These are phyloP conservation scores for Botrytis porri DNA, from an alignment of 2,329 filamentous ascomycete genomes.

Conservation along the genomic window DNA sequence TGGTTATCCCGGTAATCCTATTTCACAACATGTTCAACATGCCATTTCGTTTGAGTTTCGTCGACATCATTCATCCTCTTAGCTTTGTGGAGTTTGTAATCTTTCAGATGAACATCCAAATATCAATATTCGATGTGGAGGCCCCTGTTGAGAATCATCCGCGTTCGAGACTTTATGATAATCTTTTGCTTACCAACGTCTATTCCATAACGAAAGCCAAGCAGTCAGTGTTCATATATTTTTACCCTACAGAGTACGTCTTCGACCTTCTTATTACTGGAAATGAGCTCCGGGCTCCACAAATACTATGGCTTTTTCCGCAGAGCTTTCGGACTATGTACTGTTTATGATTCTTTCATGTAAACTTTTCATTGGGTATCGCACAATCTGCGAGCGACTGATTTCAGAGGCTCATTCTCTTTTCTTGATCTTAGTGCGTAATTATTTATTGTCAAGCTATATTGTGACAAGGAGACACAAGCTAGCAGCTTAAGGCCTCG, in stretches of 20 bases:
- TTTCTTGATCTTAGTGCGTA: background rate
- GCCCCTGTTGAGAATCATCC: background rate
- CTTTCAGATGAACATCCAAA: background rate
- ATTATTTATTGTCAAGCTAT: background rate
- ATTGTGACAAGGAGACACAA: background rate
- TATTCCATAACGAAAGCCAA: background rate
- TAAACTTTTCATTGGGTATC: background rate
- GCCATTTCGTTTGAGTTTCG: background rate
- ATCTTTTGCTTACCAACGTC: background rate
- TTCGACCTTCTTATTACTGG: background rate
- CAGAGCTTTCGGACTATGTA: background rate
- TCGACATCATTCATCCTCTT: background rate
- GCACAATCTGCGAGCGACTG: background rate
- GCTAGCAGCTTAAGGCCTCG: background rate
- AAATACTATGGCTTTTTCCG: background rate
- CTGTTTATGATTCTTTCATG: background rate
- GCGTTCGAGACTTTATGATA: background rate
- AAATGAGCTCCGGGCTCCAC: background rate
- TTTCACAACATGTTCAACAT: background rate
- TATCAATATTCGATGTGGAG: background rate
- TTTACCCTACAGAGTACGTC: no score
- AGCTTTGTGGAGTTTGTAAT: background rate
- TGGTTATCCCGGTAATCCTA: background rate
- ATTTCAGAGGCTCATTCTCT: background rate
- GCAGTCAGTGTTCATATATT: background rate